phyloP scores from a whole-genome alignment of 73 alveolate genomes.

The Uronychia binucleata region DNA sequence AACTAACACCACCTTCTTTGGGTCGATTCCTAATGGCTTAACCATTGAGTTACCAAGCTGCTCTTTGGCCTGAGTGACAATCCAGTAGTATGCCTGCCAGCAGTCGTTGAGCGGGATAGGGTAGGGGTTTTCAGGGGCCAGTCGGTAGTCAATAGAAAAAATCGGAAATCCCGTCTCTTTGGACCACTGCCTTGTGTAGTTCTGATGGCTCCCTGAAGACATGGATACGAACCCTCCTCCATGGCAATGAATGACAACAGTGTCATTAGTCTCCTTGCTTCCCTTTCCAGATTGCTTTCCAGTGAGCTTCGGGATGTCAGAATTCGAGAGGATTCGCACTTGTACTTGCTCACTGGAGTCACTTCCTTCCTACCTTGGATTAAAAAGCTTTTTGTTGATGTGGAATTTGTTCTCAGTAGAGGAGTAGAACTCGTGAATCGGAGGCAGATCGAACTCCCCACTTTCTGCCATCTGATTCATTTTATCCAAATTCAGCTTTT shows the following conservation, averaged over 20 bases:
- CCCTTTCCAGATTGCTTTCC: background rate
- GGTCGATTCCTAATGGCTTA: conserved; percentile 70
- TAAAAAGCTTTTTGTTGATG: background rate
- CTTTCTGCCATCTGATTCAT: background rate
- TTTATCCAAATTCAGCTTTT: conserved; percentile 9
- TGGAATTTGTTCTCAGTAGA: background rate
- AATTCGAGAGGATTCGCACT: background rate
- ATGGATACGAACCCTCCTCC: conserved; percentile 91
- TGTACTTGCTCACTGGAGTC: background rate
- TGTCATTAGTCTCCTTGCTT: background rate
- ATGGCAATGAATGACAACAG: conserved; percentile 74
- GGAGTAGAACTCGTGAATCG: background rate
- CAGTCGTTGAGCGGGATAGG: conserved; percentile 92
- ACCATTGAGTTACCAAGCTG: conserved; percentile 48
- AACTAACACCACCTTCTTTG: conserved; percentile 80
- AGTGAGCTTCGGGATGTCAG: background rate
- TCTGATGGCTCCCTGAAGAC: conserved; percentile 73
- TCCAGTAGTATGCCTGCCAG: conserved; percentile 89
- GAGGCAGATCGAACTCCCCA: background rate
- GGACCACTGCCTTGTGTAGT: conserved; percentile 92
- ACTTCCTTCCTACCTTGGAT: too few species aligned
- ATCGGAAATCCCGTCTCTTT: conserved; percentile 78
- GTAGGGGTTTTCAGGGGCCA: conserved; percentile 82
- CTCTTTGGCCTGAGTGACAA: conserved; percentile 67
- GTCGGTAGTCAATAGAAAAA: conserved; percentile 89